Base-by-base conservation (phyloP, 1,284 basidiomycete species). In the Apiotrichum sp. region DNA sequence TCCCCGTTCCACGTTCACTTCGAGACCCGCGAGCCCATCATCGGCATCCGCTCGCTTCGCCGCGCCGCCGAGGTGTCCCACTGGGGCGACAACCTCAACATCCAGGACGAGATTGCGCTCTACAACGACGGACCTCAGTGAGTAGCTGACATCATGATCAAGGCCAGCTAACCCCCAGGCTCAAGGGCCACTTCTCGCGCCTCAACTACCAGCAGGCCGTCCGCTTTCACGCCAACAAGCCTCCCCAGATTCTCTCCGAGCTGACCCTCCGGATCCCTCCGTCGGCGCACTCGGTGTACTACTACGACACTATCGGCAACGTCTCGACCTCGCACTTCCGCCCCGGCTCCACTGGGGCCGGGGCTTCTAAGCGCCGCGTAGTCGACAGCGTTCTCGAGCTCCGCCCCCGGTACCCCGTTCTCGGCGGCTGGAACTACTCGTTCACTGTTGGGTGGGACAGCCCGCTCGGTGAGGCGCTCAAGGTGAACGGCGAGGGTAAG, bases 371-470 rank as follows among this genome's bases (percentile, higher is more conserved):
- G 50, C 43, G 47, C 16, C 57, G 70, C 40, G 75, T 78, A 43
- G 80, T 81, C 58, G 69, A 69, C 29, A 64, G 65, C n/a, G 64
- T 84, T 9, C 78, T 97, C 42, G 92, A 98, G 67, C 72, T 98
- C 46, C 81, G 81, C 46, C 95, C 96, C 0, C 83, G 96, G 40
- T 99, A 93, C 74, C 96, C 96, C 7, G 69, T 99, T 32, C 76
- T 98, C 59, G 96, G 96, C 34, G 93, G 95, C 16, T 99, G 96
- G 96, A 98, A 97, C 73, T 98, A 96, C 77, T 84, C 81, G 43
- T 98, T 95, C 77, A 91, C 88, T 5, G 80, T 98, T 9, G 96
- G 96, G 3, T 99, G 88, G 82, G 92, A 98, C 67, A 81, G 86
- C 8, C 86, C 89, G 22, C 79, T 96, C 46, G 79, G 74, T n/a